These are phyloP conservation scores for Fomitiporia mediterranea DNA, from an alignment of 1,284 basidiomycete genomes.

Conservation along the genomic window DNA sequence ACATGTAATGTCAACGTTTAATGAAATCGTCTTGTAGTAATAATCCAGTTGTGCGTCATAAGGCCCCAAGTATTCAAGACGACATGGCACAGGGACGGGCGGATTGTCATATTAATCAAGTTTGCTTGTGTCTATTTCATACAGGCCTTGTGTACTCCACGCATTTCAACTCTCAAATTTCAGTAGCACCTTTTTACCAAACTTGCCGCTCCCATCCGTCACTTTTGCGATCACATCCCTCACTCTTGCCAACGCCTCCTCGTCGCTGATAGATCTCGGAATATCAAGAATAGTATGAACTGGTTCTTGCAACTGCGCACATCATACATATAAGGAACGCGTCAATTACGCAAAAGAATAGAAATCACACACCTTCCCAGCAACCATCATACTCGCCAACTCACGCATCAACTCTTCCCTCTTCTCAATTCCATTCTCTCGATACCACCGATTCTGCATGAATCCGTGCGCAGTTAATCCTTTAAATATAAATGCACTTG, in stretches of 20 bases:
- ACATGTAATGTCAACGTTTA: no score
- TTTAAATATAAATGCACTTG: conserved; percentile 79
- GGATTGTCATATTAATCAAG: no score
- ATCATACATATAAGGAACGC: conserved; percentile 8
- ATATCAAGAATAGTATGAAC: conserved; percentile 63
- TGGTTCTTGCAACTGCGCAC: conserved; percentile 56
- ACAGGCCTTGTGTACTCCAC: no score
- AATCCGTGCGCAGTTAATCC: conserved; percentile 69
- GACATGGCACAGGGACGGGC: no score
- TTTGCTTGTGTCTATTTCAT: no score
- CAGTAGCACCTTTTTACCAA: conserved; percentile 70
- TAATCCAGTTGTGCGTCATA: no score
- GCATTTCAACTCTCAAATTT: conserved; percentile 44
- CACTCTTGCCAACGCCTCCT: conserved; percentile 45
- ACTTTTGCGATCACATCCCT: conserved; percentile 45
- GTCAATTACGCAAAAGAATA: background rate
- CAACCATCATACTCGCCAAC: conserved; percentile 47
- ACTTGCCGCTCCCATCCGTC: conserved; percentile 40
- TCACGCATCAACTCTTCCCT: conserved; percentile 42
- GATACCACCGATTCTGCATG: conserved; percentile 76
- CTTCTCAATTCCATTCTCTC: conserved; percentile 36
- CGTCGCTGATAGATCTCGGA: conserved; percentile 43
- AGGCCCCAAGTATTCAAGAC: no score
- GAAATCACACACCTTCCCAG: conserved; percentile 45
- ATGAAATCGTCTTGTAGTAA: no score